Conservation (phyloP, 331 rosid genomes). For the Telfairia occidentalis region DNA sequence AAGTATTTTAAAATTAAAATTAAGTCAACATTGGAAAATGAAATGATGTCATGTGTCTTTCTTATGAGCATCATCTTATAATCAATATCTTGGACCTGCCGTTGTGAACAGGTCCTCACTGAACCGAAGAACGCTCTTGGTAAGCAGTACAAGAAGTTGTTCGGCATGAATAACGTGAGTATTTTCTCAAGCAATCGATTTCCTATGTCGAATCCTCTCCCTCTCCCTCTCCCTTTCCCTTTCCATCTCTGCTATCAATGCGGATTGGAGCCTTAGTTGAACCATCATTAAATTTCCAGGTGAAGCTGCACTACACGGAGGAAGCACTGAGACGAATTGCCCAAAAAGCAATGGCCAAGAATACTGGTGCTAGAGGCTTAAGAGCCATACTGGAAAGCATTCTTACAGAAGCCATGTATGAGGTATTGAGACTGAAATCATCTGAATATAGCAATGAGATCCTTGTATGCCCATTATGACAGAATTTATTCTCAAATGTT, state of each 20-base stretch:
- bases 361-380: constrained; percentile 92
- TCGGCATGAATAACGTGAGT: constrained; percentile 82
- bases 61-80: too few relatives aligned
- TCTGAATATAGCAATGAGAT: neutral
- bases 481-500: neutral
- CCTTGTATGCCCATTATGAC: neutral
- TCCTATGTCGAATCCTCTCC: neutral
- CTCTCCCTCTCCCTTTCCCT: constrained; percentile 7
- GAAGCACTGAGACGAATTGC: constrained; percentile 74
- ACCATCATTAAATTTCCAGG: constrained; percentile 34
- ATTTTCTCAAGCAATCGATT: neutral
- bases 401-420: constrained; percentile 89
- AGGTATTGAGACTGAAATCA: constrained; percentile 32
- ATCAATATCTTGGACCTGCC: constrained; percentile 3
- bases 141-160: constrained; percentile 86
- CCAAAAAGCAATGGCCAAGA: constrained; percentile 73
- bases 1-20: too few relatives aligned
- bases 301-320: constrained; percentile 68
- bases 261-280: neutral
- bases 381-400: constrained; percentile 74
- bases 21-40: too few relatives aligned
- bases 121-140: constrained; percentile 96
- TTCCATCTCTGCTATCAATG: neutral
- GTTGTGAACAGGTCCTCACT: constrained; percentile 56
- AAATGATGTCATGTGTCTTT: too few relatives aligned